Evolutionary conservation across 2,329 filamentous ascomycete genomes (phyloP).

Genomic region (Aspergillus eucalypticola): DNA sequence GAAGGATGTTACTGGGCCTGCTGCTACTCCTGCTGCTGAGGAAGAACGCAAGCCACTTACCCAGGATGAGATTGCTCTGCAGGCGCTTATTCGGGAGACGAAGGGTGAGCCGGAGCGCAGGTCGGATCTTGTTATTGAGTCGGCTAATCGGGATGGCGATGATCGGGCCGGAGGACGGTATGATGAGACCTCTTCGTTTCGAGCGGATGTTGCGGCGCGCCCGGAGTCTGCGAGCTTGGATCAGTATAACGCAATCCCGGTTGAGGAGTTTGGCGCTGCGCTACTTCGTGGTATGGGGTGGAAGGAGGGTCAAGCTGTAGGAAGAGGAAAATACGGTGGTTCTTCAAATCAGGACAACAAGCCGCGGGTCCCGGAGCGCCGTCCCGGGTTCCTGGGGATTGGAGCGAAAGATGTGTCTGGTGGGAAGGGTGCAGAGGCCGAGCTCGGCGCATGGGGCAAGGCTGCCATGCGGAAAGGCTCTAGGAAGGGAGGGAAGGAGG

Average conservation of each 20-base stretch:
- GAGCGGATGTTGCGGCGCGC: slow-evolving; percentile 67
- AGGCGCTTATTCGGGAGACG: slow-evolving; percentile 63
- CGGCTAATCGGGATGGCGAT: slow-evolving; percentile 28
- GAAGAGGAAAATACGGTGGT: slow-evolving; percentile 54
- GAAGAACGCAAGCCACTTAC: slow-evolving; percentile 44
- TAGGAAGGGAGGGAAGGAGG: slow-evolving; percentile 55
- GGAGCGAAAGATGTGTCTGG: slow-evolving; percentile 77
- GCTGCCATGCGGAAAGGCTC: slow-evolving; percentile 56
- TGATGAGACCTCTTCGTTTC: slow-evolving; percentile 62
- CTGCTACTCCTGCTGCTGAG: slow-evolving; percentile 3
- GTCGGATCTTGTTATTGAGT: slow-evolving; percentile 57
- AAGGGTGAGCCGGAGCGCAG: slow-evolving; percentile 42
- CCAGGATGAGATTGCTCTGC: slow-evolving; percentile 65
- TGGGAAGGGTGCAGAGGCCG: slow-evolving; percentile 58
- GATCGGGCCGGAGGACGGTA: slow-evolving; percentile 27
- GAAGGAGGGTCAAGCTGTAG: slow-evolving; percentile 68
- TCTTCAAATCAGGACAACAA: slow-evolving; percentile 54
- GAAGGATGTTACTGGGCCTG: slow-evolving; percentile 23
- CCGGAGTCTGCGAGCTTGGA: slow-evolving; percentile 76
- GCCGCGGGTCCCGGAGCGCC: slow-evolving; percentile 65
- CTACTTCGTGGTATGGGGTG: slow-evolving; percentile 92
- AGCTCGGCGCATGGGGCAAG: slow-evolving; percentile 79
- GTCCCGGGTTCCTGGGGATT: slow-evolving; percentile 81
- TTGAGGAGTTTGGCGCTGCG: slow-evolving; percentile 92
- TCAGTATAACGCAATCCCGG: slow-evolving; percentile 84